Conservation (phyloP, 176 grass and related monocot species). For the Triticum turgidum region DNA sequence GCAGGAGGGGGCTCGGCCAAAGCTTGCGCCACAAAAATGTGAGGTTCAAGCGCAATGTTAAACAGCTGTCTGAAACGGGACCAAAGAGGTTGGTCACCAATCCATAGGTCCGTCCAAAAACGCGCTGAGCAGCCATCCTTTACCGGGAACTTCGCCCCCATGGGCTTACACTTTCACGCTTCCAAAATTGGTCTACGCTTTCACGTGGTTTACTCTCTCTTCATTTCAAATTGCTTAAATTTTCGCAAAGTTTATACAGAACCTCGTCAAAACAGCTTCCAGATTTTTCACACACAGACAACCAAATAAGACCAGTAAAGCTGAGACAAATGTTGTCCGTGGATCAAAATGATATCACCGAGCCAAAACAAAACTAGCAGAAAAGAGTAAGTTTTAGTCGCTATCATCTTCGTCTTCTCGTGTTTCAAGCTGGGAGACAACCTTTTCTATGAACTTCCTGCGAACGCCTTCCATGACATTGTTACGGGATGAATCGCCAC, state of each 20-base stretch:
- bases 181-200: no score
- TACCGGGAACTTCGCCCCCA: no score
- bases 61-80: no score
- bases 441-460: slow-evolving; percentile 92
- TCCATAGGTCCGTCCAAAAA: no score
- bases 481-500: slow-evolving; percentile 58
- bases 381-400: slow-evolving; percentile 40
- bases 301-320: slow-evolving; percentile 12
- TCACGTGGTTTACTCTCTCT: no score
- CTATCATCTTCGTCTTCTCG: slow-evolving; percentile 71
- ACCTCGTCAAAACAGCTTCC: not conserved
- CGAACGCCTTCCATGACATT: slow-evolving; percentile 81
- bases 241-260: not conserved
- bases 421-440: slow-evolving; percentile 72
- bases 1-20: no score
- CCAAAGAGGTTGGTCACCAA: no score
- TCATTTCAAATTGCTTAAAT: no score
- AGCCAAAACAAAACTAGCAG: not conserved
- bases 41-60: no score
- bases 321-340: not conserved
- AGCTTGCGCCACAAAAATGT: no score
- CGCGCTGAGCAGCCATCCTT: no score
- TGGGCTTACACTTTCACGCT: no score
- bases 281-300: not conserved
- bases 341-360: not conserved